Conservation (phyloP, 768 basidiomycete genomes). For the Amanita molliuscula region DNA sequence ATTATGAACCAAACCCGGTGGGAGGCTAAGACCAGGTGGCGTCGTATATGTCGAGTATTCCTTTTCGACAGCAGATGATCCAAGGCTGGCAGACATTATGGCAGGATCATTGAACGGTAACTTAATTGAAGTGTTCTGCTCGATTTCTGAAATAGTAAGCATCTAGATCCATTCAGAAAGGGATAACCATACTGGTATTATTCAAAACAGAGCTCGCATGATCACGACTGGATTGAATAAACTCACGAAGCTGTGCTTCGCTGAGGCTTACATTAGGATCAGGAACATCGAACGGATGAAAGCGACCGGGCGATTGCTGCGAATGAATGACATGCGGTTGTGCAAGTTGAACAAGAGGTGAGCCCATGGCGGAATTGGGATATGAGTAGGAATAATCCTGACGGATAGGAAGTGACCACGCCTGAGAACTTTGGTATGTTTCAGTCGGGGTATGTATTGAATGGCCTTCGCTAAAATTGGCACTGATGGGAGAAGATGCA, state of each 20-base stretch:
- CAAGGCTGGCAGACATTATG: slow-evolving; percentile 69
- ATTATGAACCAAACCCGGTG: slow-evolving; percentile 19
- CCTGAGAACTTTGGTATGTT: slow-evolving; percentile 21
- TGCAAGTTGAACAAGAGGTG: slow-evolving; percentile 38
- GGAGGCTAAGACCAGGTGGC: slow-evolving; percentile 56
- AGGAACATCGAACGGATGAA: slow-evolving; percentile 35
- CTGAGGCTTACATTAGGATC: slow-evolving; percentile 34
- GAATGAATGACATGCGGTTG: slow-evolving; percentile 26
- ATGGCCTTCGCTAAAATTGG: slow-evolving; percentile 33
- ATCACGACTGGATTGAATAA: slow-evolving; percentile 64
- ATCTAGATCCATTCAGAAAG: neutral
- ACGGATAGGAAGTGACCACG: slow-evolving; percentile 34
- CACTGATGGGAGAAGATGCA: slow-evolving; percentile 42
- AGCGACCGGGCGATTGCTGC: slow-evolving; percentile 29
- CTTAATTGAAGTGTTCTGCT: slow-evolving; percentile 8
- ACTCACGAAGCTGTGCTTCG: slow-evolving; percentile 68
- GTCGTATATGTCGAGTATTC: slow-evolving; percentile 35
- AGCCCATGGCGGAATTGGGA: slow-evolving; percentile 21
- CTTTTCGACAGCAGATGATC: slow-evolving; percentile 22
- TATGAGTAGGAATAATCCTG: slow-evolving; percentile 33
- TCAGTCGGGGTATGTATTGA: slow-evolving; percentile 32
- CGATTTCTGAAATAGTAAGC: slow-evolving; percentile 1
- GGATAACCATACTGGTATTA: slow-evolving; percentile 13
- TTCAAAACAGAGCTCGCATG: slow-evolving; percentile 26
- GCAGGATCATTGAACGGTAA: slow-evolving; percentile 66